Percentiles rank a stretch among this genome's conserved stretches.
phyloP scores from a whole-genome alignment of 1,284 basidiomycete species.

The Acaromyces ingoldii region DNA sequence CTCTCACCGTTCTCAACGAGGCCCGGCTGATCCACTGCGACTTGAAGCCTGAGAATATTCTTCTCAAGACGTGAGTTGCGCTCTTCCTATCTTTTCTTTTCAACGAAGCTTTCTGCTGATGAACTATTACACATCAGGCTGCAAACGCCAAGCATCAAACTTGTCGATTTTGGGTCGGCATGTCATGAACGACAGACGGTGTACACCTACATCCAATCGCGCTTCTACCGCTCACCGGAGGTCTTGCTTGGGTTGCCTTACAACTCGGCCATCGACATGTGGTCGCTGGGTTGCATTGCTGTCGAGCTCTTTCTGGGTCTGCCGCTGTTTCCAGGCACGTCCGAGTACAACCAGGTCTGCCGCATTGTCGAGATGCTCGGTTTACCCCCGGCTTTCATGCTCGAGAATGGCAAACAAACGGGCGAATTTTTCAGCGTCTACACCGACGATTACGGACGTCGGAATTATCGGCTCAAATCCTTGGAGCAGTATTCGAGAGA shows the following conservation, averaged over 20 bases:
- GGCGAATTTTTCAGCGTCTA: slow-evolving; percentile 83
- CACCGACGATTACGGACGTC: slow-evolving; percentile 76
- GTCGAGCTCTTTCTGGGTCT: slow-evolving; percentile 95
- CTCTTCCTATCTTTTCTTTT: not conserved
- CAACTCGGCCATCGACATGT: slow-evolving; percentile 90
- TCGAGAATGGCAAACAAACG: slow-evolving; percentile 93
- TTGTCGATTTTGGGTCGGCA: slow-evolving; percentile 98
- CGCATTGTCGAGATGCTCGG: slow-evolving; percentile 98
- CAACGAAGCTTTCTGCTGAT: not conserved
- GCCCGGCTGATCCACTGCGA: slow-evolving; percentile 96
- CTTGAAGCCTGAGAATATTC: slow-evolving; percentile 64
- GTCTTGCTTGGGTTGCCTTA: slow-evolving; percentile 93
- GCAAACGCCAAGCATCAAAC: slow-evolving; percentile 96
- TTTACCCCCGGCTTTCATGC: slow-evolving; percentile 82
- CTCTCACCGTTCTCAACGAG: slow-evolving; percentile 86
- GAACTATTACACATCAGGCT: slow-evolving; percentile 58
- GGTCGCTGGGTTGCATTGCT: slow-evolving; percentile 90
- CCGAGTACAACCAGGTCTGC: slow-evolving; percentile 97
- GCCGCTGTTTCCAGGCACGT: slow-evolving; percentile 94
- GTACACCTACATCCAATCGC: slow-evolving; percentile 98
- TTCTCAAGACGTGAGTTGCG: slow-evolving; percentile 34
- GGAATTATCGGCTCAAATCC: slow-evolving; percentile 81
- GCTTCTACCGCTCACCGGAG: slow-evolving; percentile 97
- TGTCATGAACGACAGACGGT: slow-evolving; percentile 98
- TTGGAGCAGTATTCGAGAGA: slow-evolving; percentile 93